Conservation (phyloP, 169 alveolate species). For the Pseudocohnilembus persalinus region DNA sequence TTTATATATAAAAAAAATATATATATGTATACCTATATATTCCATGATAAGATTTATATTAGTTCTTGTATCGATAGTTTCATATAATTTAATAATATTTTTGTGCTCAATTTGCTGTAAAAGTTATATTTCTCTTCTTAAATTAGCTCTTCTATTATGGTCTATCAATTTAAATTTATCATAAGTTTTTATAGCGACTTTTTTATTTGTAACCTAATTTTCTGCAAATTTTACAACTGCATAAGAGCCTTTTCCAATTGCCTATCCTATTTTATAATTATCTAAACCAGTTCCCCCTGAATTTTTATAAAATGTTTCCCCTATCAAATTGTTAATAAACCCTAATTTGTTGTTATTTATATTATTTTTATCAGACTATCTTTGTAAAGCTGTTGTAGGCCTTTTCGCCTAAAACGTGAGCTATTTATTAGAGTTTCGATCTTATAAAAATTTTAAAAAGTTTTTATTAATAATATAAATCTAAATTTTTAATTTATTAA, state of each 20-base stretch:
- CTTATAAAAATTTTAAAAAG: neutral
- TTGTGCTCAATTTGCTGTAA: conserved; percentile 65
- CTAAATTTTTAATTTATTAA: no score
- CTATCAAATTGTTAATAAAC: neutral
- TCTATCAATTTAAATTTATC: conserved; percentile 68
- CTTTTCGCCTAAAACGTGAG: neutral
- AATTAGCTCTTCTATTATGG: conserved; percentile 60
- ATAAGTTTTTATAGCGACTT: conserved; percentile 67
- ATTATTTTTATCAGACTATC: no score
- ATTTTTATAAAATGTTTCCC: conserved; percentile 14
- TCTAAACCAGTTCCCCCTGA: conserved; percentile 33
- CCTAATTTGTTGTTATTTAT: neutral
- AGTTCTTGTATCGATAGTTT: conserved; percentile 63
- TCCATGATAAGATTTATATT: conserved; percentile 71
- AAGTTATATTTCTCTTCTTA: conserved; percentile 73
- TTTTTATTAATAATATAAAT: no score
- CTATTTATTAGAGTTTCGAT: neutral
- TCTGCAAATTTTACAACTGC: conserved; percentile 58
- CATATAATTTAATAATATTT: conserved; percentile 57
- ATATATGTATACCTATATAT: conserved; percentile 51
- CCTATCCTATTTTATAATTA: neutral
- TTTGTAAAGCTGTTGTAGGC: neutral
- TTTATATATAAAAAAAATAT: no score
- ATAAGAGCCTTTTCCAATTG: conserved; percentile 61
- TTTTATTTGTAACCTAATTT: conserved; percentile 52